A percentile compares a stretch with the other conserved stretches of the same genome.
phyloP scores from a whole-genome alignment of 2,329 filamentous ascomycete genomes.

The Aspergillus japonicus region DNA sequence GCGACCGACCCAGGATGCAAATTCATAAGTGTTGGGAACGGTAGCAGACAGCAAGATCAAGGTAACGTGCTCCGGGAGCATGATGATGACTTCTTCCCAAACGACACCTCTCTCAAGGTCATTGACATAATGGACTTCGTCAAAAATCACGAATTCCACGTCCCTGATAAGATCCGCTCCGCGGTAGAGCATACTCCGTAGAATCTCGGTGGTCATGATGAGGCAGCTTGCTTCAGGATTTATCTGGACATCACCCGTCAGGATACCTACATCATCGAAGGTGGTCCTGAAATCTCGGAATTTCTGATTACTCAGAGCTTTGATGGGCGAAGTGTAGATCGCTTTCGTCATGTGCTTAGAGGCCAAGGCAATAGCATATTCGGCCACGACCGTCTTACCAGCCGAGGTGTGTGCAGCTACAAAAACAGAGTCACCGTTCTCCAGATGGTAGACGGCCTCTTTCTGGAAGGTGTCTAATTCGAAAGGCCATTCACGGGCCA shows the following conservation, averaged over 20 bases:
- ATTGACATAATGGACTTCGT: slow-evolving; percentile 98
- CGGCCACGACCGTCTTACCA: slow-evolving; percentile 95
- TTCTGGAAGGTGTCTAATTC: slow-evolving; percentile 98
- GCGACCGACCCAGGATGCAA: slow-evolving; percentile 95
- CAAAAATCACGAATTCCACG: slow-evolving; percentile 98
- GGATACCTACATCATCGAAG: slow-evolving; percentile 94
- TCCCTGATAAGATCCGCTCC: slow-evolving; percentile 94
- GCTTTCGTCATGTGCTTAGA: slow-evolving; percentile 99
- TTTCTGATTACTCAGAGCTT: slow-evolving; percentile 97
- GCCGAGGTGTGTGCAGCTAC: slow-evolving; percentile 97
- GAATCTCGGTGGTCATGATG: slow-evolving; percentile 98
- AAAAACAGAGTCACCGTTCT: slow-evolving; percentile 95
- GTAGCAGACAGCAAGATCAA: slow-evolving; percentile 93
- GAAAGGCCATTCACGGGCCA: slow-evolving; percentile 95
- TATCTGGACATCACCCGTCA: slow-evolving; percentile 97
- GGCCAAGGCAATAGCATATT: slow-evolving; percentile 94
- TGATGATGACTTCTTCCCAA: slow-evolving; percentile 99
- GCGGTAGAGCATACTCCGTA: slow-evolving; percentile 96
- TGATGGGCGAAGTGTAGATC: slow-evolving; percentile 98
- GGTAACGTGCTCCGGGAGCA: slow-evolving; percentile 96
- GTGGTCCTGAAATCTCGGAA: slow-evolving; percentile 88
- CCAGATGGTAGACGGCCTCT: slow-evolving; percentile 95
- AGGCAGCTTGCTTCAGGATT: slow-evolving; percentile 95
- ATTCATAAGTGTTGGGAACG: slow-evolving; percentile 95
- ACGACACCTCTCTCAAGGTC: slow-evolving; percentile 94